phyloP scores from a whole-genome alignment of 352 stramenopile species.

The Saprolegnia diclina region DNA sequence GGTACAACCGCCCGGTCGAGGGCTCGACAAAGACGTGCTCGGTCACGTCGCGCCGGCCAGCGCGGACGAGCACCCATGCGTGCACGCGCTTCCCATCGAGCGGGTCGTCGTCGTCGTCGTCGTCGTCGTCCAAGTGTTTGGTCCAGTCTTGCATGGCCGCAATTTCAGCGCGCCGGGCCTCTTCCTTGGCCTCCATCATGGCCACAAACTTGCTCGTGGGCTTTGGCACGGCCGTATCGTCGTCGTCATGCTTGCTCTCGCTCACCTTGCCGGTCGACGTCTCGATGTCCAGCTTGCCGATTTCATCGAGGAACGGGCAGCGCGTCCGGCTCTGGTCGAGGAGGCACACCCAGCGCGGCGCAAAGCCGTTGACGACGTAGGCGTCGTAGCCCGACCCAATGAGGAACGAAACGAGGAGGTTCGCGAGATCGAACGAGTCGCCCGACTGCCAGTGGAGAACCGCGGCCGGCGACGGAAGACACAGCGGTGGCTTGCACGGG shows the following conservation, averaged over 20 bases:
- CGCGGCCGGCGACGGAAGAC: constrained; percentile 78
- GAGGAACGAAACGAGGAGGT: constrained; percentile 87
- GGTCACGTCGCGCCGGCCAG: constrained; percentile 81
- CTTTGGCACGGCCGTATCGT: constrained; percentile 63
- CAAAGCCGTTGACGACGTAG: constrained; percentile 89
- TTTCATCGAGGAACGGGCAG: constrained; percentile 38
- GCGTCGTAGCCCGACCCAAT: constrained; percentile 93
- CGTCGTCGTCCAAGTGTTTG: constrained; percentile 40
- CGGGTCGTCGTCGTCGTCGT: constrained; percentile 65
- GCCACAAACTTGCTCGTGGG: constrained; percentile 38
- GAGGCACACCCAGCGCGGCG: constrained; percentile 84
- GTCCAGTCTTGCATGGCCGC: constrained; percentile 36
- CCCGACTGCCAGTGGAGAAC: constrained; percentile 84
- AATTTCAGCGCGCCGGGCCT: constrained; percentile 27
- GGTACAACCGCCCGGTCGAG: constrained; percentile 85
- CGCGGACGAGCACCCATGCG: constrained; percentile 89
- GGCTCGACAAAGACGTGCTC: constrained; percentile 90
- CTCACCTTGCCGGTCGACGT: constrained; percentile 11
- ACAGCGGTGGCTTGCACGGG: constrained; percentile 58
- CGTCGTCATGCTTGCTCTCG: constrained; percentile 32
- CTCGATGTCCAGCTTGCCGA: constrained; percentile 28
- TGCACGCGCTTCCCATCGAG: constrained; percentile 74
- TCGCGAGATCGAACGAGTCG: constrained; percentile 91
- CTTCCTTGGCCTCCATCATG: constrained; percentile 34
- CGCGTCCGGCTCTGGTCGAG: constrained; percentile 84